These are phyloP conservation scores for Hyphopichia wangnamkhiaoensis DNA, from an alignment of 1,139 yeast species.

Conservation along the genomic window DNA sequence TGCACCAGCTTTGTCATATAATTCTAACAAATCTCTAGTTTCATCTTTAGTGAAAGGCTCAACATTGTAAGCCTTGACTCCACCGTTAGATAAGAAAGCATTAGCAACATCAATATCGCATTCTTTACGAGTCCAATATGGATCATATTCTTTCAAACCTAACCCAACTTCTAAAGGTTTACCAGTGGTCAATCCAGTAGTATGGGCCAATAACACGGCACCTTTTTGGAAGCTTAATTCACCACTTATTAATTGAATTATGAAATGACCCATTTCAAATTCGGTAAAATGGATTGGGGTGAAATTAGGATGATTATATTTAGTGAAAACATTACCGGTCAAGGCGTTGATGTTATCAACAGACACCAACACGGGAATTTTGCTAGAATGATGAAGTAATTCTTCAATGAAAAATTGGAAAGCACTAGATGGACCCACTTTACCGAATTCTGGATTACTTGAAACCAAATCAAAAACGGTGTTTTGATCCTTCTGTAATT, in stretches of 20 bases:
- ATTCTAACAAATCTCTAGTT: slow-evolving; percentile 52
- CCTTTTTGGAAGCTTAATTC: slow-evolving; percentile 55
- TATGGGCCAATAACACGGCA: slow-evolving; percentile 66
- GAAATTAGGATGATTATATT: slow-evolving; percentile 61
- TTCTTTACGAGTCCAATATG: slow-evolving; percentile 51
- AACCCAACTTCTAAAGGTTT: slow-evolving; percentile 63
- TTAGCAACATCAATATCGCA: slow-evolving; percentile 60
- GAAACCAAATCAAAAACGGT: slow-evolving; percentile 42
- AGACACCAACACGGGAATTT: slow-evolving; percentile 64
- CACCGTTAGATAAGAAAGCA: slow-evolving; percentile 45
- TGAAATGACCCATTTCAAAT: slow-evolving; percentile 65
- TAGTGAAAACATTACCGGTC: slow-evolving; percentile 55
- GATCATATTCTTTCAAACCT: slow-evolving; percentile 54
- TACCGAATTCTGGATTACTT: slow-evolving; percentile 43
- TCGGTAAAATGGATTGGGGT: slow-evolving; percentile 59
- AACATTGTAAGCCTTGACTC: slow-evolving; percentile 50
- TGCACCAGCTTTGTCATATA: slow-evolving; percentile 57
- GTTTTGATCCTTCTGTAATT: slow-evolving; percentile 43
- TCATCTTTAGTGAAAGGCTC: slow-evolving; percentile 56
- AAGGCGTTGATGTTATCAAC: slow-evolving; percentile 77
- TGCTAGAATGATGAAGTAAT: slow-evolving; percentile 42
- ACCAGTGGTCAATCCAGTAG: slow-evolving; percentile 29
- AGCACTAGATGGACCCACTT: slow-evolving; percentile 32
- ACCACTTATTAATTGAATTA: slow-evolving; percentile 62
- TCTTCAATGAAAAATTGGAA: slow-evolving; percentile 60